phyloP scores from a whole-genome alignment of 2,329 filamentous ascomycete species.

The Neophaeococcomyces mojaviensis region DNA sequence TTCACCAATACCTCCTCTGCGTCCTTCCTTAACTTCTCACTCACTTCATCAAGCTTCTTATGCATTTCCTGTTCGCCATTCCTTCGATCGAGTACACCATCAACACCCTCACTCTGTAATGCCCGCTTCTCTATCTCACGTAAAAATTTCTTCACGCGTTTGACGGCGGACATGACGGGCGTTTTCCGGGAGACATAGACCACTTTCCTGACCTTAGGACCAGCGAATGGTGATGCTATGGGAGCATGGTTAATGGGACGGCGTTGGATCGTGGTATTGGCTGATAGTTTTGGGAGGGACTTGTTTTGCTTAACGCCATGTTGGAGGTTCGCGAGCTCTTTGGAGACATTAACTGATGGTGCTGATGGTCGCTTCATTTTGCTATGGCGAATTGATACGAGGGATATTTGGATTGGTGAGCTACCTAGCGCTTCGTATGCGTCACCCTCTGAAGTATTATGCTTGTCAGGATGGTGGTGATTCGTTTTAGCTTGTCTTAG shows the following conservation, averaged over 20 bases:
- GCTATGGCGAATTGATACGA: not conserved
- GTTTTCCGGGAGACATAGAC: constrained; percentile 50
- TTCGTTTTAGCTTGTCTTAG: too few relatives aligned
- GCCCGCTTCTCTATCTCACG: constrained; percentile 45
- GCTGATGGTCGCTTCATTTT: constrained; percentile 1
- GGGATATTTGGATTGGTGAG: too few relatives aligned
- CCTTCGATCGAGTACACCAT: constrained; percentile 25
- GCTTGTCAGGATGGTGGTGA: too few relatives aligned
- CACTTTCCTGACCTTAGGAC: constrained; percentile 42
- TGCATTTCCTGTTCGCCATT: constrained; percentile 1
- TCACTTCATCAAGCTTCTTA: constrained; percentile 25
- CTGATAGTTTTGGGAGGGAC: constrained; percentile 13
- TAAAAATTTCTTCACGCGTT: constrained; percentile 52
- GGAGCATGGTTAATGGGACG: constrained; percentile 53
- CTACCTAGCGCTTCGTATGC: too few relatives aligned
- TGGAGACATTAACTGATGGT: constrained; percentile 11
- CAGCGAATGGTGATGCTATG: constrained; percentile 47
- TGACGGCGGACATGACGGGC: constrained; percentile 53
- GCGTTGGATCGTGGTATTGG: constrained; percentile 43
- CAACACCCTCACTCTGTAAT: constrained; percentile 26
- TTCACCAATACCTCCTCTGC: constrained; percentile 50
- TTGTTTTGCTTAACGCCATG: constrained; percentile 20
- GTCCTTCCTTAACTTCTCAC: constrained; percentile 27
- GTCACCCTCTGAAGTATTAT: too few relatives aligned
- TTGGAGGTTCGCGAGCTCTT: constrained; percentile 14